phyloP scores from a whole-genome alignment of 228 moss, liverwort and hornwort species.

The Sphagnum fallax region DNA sequence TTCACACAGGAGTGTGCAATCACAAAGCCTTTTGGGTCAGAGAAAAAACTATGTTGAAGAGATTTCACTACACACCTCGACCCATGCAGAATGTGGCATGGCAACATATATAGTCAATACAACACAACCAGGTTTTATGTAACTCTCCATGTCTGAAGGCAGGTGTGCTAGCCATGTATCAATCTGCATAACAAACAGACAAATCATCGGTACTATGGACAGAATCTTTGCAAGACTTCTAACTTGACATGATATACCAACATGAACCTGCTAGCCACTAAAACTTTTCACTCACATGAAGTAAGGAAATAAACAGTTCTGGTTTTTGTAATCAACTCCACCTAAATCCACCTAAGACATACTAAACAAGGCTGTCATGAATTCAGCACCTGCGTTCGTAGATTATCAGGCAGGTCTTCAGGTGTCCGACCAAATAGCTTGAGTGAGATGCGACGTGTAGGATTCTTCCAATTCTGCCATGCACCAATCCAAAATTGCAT shows the following conservation, averaged over 20 bases:
- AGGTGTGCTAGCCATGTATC: conserved; percentile 68
- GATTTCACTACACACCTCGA: conserved; percentile 25
- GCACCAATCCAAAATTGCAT: too few relatives aligned
- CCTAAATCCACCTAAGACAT: too few relatives aligned
- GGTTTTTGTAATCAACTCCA: too few relatives aligned
- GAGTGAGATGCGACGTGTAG: conserved; percentile 77
- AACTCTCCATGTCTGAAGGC: conserved; percentile 90
- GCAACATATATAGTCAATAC: conserved; percentile 73
- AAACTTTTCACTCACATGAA: neutral
- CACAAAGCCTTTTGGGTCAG: neutral
- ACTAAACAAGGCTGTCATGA: neutral
- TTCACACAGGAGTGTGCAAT: neutral
- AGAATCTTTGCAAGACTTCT: neutral
- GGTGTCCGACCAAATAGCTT: conserved; percentile 80
- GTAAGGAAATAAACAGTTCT: neutral
- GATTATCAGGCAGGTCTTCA: conserved; percentile 63
- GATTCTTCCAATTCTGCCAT: conserved; percentile 22
- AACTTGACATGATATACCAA: too few relatives aligned
- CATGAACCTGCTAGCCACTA: too few relatives aligned
- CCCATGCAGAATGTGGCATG: conserved; percentile 67
- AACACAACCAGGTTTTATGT: conserved; percentile 87
- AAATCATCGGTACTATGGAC: neutral
- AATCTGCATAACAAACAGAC: conserved; percentile 36
- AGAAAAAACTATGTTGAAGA: neutral
- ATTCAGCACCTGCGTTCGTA: conserved; percentile 56